Evolutionary conservation across 164 flowering plant species (phyloP), one percentile per base, ranked within the genome.

Genomic region (Magnolia officinalis): DNA sequence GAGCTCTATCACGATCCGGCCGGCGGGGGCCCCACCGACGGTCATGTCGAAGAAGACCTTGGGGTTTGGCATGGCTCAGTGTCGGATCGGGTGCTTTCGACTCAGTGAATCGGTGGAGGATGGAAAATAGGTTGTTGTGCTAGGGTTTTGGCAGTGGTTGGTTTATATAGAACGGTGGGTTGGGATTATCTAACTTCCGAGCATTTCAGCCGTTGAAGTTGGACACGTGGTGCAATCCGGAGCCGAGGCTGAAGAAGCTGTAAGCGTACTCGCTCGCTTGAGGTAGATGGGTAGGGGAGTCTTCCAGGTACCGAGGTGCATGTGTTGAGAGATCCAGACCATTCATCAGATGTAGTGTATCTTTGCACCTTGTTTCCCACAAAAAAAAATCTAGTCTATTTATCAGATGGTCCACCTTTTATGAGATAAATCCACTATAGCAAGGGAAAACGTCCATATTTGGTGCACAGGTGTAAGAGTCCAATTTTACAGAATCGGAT

Each of bases 1-100:
- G 52, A 92, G 93, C 85, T 92, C 97, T 89, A 92, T 92, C 50
- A 92, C 86, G 84, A 92, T 86, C 50, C 93, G 80, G 14, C 95
- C 95, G 63, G 85, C 87, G 0, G 92, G 89, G 0, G 61, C 16
- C 4, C 90, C 95, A 64, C 90, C 92, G 86, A 90, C 70, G 7
- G 86, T 16, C 88, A 92, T 87, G 84, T 92, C 97, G 82, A 92
- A 92, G 90, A 88, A 92, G 0, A 92, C 97, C 76, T 69, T 88
- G 37, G 97, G 97, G 85, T 92, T 92, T 14, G 85, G 64, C 91
- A 85, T 64, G 37, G 4, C 86, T 59, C 7, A 26, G 29, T 10
- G 19, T 26, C 16, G 26, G 2, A 11, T 31, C 14, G 19, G 2
- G 3, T 13, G 6, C 3, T 31, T 67, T 67, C 8, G 50, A 67